phyloP scores from a whole-genome alignment of 1,284 basidiomycete genomes.

The Trichosporon coremiiforme region DNA sequence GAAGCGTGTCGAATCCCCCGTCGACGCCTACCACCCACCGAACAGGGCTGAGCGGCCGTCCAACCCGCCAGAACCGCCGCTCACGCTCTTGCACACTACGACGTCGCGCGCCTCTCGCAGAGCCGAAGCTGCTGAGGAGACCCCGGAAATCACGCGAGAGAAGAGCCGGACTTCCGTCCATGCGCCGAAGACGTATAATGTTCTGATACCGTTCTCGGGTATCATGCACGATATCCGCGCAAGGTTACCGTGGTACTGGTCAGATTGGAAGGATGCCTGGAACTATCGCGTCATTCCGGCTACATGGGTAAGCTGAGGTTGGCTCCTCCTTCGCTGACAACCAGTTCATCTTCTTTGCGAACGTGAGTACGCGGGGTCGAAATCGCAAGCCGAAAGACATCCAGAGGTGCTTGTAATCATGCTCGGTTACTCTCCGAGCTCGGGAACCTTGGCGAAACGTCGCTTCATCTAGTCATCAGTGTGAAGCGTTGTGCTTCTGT shows the following conservation, averaged over 20 bases:
- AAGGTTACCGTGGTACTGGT: constrained; percentile 75
- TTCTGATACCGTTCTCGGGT: constrained; percentile 58
- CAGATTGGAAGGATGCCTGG: constrained; percentile 86
- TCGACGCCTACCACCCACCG: constrained; percentile 21
- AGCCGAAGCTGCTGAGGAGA: background rate
- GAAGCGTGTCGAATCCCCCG: background rate
- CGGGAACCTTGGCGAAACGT: background rate
- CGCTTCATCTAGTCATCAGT: too few relatives aligned
- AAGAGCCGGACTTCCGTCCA: background rate
- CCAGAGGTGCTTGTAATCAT: background rate
- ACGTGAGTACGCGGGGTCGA: constrained; percentile 32
- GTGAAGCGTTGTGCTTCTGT: too few relatives aligned
- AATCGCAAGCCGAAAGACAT: background rate
- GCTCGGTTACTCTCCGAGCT: background rate
- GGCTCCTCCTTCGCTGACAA: constrained; percentile 37
- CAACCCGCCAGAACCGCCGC: constrained; percentile 48
- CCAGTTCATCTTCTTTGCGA: constrained; percentile 55
- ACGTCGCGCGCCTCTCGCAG: constrained; percentile 26
- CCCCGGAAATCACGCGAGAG: background rate
- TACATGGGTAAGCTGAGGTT: constrained; percentile 58
- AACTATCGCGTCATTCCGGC: constrained; percentile 67
- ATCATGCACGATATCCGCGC: constrained; percentile 76
- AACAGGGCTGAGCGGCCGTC: constrained; percentile 31
- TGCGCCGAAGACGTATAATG: background rate
- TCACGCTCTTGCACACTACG: constrained; percentile 44